phyloP scores from a whole-genome alignment of 1,139 yeast species.

The Hyphopichia pseudoburtonii region DNA sequence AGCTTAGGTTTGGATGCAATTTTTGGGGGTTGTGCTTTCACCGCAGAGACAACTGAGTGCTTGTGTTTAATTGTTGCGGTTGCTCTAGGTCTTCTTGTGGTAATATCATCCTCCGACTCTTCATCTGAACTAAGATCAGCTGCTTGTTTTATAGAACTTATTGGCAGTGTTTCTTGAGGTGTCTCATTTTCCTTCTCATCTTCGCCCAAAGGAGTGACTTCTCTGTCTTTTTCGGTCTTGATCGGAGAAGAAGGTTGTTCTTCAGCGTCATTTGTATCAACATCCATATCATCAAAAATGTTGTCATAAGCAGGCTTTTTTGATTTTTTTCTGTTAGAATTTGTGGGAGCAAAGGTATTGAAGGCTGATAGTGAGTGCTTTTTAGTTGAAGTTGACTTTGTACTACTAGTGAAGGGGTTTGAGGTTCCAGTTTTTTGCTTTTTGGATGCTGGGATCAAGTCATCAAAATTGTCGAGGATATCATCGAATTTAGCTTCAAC shows the following conservation, averaged over 20 bases:
- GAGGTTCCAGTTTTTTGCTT: slow-evolving; percentile 17
- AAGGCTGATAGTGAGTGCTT: slow-evolving; percentile 15
- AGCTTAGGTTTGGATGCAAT: slow-evolving; percentile 2
- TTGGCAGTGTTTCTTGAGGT: slow-evolving; percentile 1
- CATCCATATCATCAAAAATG: slow-evolving; percentile 15
- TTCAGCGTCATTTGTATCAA: slow-evolving; percentile 8
- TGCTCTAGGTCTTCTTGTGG: slow-evolving; percentile 47
- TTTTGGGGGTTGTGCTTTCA: slow-evolving; percentile 21
- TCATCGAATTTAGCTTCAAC: slow-evolving; percentile 44
- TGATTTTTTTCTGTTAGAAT: neutral
- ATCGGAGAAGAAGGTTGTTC: slow-evolving; percentile 36
- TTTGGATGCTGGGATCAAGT: slow-evolving; percentile 17
- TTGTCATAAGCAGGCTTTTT: slow-evolving; percentile 3
- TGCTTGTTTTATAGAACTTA: slow-evolving; percentile 5
- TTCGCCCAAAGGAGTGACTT: slow-evolving; percentile 10
- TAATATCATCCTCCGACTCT: slow-evolving; percentile 56
- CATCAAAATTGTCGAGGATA: slow-evolving; percentile 44
- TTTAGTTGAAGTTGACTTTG: slow-evolving; percentile 13
- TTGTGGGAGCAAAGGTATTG: slow-evolving; percentile 6
- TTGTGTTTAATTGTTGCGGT: slow-evolving; percentile 29
- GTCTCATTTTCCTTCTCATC: slow-evolving; percentile 14
- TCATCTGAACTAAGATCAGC: slow-evolving; percentile 12
- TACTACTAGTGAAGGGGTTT: slow-evolving; percentile 11
- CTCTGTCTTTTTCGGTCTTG: slow-evolving; percentile 19
- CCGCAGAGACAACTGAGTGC: slow-evolving; percentile 18